Percentiles rank a stretch among this genome's conserved stretches.
These are phyloP conservation scores for Allium cepa DNA, from an alignment of 106 monocot species.

Conservation along the genomic window DNA sequence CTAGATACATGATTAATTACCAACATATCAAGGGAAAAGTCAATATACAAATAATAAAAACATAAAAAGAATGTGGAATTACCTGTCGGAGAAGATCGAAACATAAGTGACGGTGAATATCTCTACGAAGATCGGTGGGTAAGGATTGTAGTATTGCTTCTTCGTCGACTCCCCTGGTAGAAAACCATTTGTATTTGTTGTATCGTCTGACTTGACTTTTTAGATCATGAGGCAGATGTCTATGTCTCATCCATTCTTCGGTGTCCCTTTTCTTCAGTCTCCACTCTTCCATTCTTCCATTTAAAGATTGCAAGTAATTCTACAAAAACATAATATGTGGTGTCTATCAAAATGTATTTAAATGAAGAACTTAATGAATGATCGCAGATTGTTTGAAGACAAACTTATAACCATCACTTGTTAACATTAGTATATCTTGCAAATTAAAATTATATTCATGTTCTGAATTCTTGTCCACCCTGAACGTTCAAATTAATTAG, in stretches of 20 bases:
- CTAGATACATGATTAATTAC: too few species aligned
- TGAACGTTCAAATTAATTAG: too few species aligned
- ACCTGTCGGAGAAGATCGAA: constrained; percentile 66
- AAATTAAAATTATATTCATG: too few species aligned
- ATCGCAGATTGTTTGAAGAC: too few species aligned
- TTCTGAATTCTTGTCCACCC: too few species aligned
- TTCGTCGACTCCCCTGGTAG: constrained; percentile 58
- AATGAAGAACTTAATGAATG: too few species aligned
- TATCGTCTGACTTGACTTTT: constrained; percentile 43
- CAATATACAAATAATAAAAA: too few species aligned
- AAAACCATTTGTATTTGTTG: constrained; percentile 66
- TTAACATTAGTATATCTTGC: too few species aligned
- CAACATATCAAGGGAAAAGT: too few species aligned
- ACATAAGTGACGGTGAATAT: constrained; percentile 67
- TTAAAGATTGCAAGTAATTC: constrained; percentile 70
- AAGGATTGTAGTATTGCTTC: constrained; percentile 38
- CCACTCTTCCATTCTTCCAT: constrained; percentile 74
- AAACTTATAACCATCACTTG: too few species aligned
- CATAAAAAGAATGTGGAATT: not conserved
- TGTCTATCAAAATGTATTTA: too few species aligned
- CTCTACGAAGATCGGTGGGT: constrained; percentile 57
- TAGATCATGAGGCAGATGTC: constrained; percentile 47
- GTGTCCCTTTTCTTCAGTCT: constrained; percentile 65
- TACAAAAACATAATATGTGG: constrained; percentile 1
- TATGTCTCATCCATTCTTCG: constrained; percentile 76